These are phyloP conservation scores for Microbotryum saponariae DNA, from an alignment of 1,284 basidiomycete species.

Conservation along the genomic window DNA sequence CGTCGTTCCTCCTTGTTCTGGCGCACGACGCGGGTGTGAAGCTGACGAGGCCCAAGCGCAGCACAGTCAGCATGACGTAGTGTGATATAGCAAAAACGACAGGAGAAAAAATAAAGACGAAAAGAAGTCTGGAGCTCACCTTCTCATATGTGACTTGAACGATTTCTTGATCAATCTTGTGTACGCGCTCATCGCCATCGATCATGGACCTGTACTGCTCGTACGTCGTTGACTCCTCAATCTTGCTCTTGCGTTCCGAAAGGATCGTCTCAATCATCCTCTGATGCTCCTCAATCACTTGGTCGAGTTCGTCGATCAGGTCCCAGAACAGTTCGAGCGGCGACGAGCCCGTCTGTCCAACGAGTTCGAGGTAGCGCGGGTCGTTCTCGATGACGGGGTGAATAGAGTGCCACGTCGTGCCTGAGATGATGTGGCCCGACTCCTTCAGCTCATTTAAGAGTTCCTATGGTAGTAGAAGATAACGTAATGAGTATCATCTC, in stretches of 20 bases:
- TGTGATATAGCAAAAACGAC: not conserved
- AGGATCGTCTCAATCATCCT: slow-evolving; percentile 49
- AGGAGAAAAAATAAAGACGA: slow-evolving; percentile 7
- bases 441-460: slow-evolving; percentile 63
- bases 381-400: slow-evolving; percentile 70
- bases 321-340: slow-evolving; percentile 97
- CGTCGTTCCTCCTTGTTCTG: slow-evolving; percentile 65
- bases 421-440: slow-evolving; percentile 63
- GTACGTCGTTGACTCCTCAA: slow-evolving; percentile 38
- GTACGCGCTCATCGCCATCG: slow-evolving; percentile 26
- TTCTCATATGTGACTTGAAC: slow-evolving; percentile 13
- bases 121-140: slow-evolving; percentile 20
- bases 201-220: slow-evolving; percentile 50
- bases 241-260: slow-evolving; percentile 42
- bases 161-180: slow-evolving; percentile 52
- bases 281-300: slow-evolving; percentile 71
- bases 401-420: slow-evolving; percentile 83
- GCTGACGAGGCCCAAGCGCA: slow-evolving; percentile 44
- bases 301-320: slow-evolving; percentile 73
- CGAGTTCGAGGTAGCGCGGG: slow-evolving; percentile 69
- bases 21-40: slow-evolving; percentile 60
- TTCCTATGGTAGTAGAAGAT: slow-evolving; percentile 42
- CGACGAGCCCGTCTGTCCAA: slow-evolving; percentile 78
- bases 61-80: slow-evolving; percentile 7
- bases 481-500: too few species aligned